Evolutionary conservation across 768 basidiomycete genomes (phyloP).

Genomic region (Calocybe indica): DNA sequence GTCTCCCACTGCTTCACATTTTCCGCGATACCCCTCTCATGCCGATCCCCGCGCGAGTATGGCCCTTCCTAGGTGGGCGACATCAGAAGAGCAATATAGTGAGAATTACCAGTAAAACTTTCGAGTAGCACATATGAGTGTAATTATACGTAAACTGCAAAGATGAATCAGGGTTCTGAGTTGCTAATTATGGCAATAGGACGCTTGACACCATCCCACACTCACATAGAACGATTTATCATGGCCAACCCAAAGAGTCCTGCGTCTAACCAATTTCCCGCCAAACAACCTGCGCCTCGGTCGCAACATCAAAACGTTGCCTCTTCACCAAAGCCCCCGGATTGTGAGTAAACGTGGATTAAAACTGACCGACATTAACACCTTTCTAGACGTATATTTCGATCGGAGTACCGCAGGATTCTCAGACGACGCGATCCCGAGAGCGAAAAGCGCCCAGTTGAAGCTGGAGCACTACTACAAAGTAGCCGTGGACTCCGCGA

Average conservation of each 20-base stretch:
- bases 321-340: constrained; percentile 16
- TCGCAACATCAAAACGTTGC: too few species aligned
- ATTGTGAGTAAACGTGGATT: constrained; percentile 21
- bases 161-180: too few species aligned
- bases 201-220: too few species aligned
- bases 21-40: constrained; percentile 10
- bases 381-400: constrained; percentile 79
- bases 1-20: constrained; percentile 11
- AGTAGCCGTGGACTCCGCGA: constrained; percentile 91
- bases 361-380: neutral
- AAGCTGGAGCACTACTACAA: constrained; percentile 98
- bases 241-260: too few species aligned
- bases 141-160: too few species aligned
- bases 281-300: too few species aligned
- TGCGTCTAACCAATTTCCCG: too few species aligned
- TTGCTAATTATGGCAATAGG: too few species aligned
- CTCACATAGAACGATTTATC: too few species aligned
- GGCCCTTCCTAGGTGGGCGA: constrained; percentile 13
- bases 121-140: too few species aligned
- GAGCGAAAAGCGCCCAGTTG: constrained; percentile 87
- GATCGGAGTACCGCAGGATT: constrained; percentile 73
- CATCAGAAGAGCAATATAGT: constrained; percentile 15
- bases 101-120: constrained; percentile 7
- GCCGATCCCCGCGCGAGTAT: constrained; percentile 2
- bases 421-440: constrained; percentile 74